Evolutionary conservation across 306 rosid species (phyloP).

Genomic region (Acacia crassicarpa): DNA sequence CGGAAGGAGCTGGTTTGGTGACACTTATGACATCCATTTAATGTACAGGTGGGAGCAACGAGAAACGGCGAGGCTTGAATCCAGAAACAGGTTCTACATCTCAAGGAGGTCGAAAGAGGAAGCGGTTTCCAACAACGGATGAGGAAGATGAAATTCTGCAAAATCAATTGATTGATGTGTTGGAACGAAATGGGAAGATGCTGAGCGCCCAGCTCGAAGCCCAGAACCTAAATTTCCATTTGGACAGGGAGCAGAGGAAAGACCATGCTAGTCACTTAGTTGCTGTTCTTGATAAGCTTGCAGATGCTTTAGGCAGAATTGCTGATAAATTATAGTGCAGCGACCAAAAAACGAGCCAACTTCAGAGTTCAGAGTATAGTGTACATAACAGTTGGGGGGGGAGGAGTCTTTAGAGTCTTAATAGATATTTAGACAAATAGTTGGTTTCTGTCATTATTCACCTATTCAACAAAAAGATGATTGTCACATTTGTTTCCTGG

Average conservation of each 20-base stretch:
- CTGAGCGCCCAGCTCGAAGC: constrained; percentile 73
- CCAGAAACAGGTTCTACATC: constrained; percentile 80
- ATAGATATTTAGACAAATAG: constrained; percentile 33
- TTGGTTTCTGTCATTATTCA: constrained; percentile 41
- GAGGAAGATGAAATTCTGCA: constrained; percentile 66
- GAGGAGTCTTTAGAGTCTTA: constrained; percentile 22
- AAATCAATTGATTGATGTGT: constrained; percentile 68
- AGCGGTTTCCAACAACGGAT: constrained; percentile 46
- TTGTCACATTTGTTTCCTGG: constrained; percentile 21
- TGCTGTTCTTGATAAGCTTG: constrained; percentile 90
- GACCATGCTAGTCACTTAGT: constrained; percentile 66
- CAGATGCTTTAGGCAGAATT: constrained; percentile 87
- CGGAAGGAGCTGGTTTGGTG: constrained; percentile 14
- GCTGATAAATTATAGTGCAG: constrained; percentile 80
- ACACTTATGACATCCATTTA: constrained; percentile 11
- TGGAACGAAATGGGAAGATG: constrained; percentile 83
- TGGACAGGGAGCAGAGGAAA: constrained; percentile 85
- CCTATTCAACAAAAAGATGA: constrained; percentile 36
- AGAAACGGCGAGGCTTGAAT: constrained; percentile 55
- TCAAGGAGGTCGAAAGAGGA: constrained; percentile 76
- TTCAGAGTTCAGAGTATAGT: constrained; percentile 31
- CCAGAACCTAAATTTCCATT: constrained; percentile 69
- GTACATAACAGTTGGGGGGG: constrained; percentile 58
- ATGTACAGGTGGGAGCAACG: constrained; percentile 51
- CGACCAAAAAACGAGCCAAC: background rate